Evolutionary conservation across 2,329 filamentous ascomycete genomes (phyloP).

Genomic region (Nannizziopsis arthrosporioides): DNA sequence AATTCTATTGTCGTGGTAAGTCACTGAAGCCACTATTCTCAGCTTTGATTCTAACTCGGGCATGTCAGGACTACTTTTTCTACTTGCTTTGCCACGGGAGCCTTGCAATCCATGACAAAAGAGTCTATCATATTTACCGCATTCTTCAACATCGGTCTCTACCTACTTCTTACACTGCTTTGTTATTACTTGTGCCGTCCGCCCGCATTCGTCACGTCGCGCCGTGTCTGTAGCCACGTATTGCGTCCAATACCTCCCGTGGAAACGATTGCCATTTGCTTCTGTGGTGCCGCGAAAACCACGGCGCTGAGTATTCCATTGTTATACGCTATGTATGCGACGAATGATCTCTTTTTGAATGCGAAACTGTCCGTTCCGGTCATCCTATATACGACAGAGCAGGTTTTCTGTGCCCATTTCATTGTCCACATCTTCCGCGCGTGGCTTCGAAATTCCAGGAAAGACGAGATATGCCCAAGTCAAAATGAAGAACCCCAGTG

Average conservation of each 20-base stretch:
- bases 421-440: conserved; percentile 28
- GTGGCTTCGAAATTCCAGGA: conserved; percentile 21
- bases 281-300: conserved; percentile 62
- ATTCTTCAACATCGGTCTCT: conserved; percentile 56
- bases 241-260: conserved; percentile 39
- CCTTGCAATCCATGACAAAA: conserved; percentile 46
- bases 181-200: conserved; percentile 41
- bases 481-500: neutral
- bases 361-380: conserved; percentile 31
- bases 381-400: conserved; percentile 31
- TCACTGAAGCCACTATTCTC: neutral
- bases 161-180: conserved; percentile 50
- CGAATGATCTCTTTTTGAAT: conserved; percentile 25
- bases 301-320: conserved; percentile 59
- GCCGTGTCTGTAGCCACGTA: conserved; percentile 12
- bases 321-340: conserved; percentile 51
- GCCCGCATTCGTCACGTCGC: conserved; percentile 14
- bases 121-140: conserved; percentile 55
- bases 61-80: conserved; percentile 28
- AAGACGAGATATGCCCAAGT: conserved; percentile 10
- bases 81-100: conserved; percentile 48
- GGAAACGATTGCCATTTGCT: conserved; percentile 59
- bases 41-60: conserved; percentile 18
- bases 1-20: conserved; percentile 46
- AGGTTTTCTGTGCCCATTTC: conserved; percentile 31